A percentile compares a stretch with the other conserved stretches of the same genome.
Conservation (phyloP, 306 rosid species). For the Prunus armeniaca region DNA sequence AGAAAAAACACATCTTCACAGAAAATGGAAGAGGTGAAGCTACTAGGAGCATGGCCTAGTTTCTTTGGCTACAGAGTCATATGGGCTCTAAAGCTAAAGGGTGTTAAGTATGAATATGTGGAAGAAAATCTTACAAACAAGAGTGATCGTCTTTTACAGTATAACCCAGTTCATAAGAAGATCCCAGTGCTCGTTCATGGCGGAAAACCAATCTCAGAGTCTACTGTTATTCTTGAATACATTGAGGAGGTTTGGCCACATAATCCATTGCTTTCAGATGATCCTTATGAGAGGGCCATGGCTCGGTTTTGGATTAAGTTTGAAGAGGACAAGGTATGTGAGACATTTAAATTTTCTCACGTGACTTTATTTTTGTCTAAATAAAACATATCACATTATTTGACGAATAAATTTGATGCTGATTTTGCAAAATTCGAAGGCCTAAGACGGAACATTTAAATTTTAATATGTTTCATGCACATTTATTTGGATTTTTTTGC, state of each 20-base stretch:
- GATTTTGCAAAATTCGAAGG: too few relatives aligned
- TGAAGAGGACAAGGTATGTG: conserved; percentile 20
- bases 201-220: conserved; percentile 22
- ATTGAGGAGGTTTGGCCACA: conserved; percentile 24
- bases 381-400: background rate
- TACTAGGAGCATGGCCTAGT: conserved; percentile 25
- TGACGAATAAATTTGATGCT: too few relatives aligned
- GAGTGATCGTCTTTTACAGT: conserved; percentile 19
- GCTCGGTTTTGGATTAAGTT: conserved; percentile 26
- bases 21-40: conserved; percentile 27
- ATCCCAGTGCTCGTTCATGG: conserved; percentile 16
- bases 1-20: background rate
- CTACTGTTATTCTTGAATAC: conserved; percentile 25
- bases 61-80: conserved; percentile 12
- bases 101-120: conserved; percentile 18
- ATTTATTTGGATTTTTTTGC: too few relatives aligned
- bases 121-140: conserved; percentile 24
- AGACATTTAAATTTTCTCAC: background rate
- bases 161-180: conserved; percentile 24
- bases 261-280: conserved; percentile 11
- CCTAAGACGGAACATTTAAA: too few relatives aligned
- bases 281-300: conserved; percentile 22
- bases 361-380: background rate
- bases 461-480: too few relatives aligned
- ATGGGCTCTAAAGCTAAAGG: conserved; percentile 31